Evolutionary conservation across 305 asterid genomes (phyloP).

Genomic region (Fraxinus sp.): DNA sequence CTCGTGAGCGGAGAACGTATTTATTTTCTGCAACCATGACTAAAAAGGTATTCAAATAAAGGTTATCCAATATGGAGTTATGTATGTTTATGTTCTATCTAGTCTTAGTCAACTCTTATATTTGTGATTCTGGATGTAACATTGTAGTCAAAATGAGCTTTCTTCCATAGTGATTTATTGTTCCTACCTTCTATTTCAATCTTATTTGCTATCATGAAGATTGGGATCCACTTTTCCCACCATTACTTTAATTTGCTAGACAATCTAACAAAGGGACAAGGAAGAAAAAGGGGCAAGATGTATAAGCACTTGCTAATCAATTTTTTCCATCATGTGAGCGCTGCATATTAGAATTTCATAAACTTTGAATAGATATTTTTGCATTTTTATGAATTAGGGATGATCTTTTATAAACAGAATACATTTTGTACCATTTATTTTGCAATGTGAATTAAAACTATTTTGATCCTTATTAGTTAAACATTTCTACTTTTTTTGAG

Average conservation of each 20-base stretch:
- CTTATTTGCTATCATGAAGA: neutral
- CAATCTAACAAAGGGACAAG: neutral
- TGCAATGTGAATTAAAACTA: neutral
- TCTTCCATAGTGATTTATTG: neutral
- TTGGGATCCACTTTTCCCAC: neutral
- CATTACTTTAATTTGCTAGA: neutral
- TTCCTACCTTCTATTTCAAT: neutral
- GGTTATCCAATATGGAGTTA: neutral
- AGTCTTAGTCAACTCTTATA: neutral
- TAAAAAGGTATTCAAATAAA: conserved; percentile 51
- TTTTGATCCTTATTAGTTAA: neutral
- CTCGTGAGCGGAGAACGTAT: conserved; percentile 75
- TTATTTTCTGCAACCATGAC: conserved; percentile 98
- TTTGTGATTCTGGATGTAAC: neutral
- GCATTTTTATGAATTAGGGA: neutral
- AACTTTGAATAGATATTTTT: neutral
- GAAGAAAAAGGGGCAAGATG: neutral
- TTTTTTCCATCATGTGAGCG: neutral
- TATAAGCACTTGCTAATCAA: neutral
- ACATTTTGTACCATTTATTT: neutral
- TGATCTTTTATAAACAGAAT: neutral
- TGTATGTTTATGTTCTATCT: neutral
- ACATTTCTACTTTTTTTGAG: neutral
- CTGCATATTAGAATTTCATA: neutral
- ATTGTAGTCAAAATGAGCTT: neutral